phyloP scores from a whole-genome alignment of 768 basidiomycete genomes.

The Calocybe cyanea region DNA sequence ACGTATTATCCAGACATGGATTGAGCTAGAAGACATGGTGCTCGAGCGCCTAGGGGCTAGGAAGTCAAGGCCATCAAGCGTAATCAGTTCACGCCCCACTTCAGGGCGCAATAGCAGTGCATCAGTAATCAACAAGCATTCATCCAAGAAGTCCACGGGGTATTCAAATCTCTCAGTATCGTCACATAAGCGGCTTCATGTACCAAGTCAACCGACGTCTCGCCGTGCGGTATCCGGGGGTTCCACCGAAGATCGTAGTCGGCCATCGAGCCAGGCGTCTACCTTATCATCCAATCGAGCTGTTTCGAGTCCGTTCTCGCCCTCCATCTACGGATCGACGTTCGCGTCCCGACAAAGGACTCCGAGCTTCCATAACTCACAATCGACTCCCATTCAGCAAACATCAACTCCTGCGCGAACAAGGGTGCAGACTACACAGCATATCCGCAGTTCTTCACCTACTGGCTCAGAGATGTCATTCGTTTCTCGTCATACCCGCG shows the following conservation, averaged over 20 bases:
- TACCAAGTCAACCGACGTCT: constrained; percentile 41
- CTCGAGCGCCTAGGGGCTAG: constrained; percentile 58
- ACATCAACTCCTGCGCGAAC: constrained; percentile 33
- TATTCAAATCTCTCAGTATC: constrained; percentile 40
- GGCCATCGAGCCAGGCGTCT: constrained; percentile 60
- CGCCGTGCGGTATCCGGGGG: constrained; percentile 48
- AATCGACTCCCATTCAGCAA: constrained; percentile 29
- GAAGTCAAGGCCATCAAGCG: constrained; percentile 65
- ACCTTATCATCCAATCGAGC: constrained; percentile 54
- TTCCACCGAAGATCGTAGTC: constrained; percentile 37
- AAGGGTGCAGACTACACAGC: constrained; percentile 35
- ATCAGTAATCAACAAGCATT: constrained; percentile 30
- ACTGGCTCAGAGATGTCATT: constrained; percentile 58
- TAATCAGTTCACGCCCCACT: constrained; percentile 52
- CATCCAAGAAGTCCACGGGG: constrained; percentile 26
- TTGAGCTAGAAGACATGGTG: constrained; percentile 78
- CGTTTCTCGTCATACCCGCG: constrained; percentile 40
- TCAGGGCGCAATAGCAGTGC: constrained; percentile 58
- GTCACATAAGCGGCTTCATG: constrained; percentile 40
- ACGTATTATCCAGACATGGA: constrained; percentile 77
- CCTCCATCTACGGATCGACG: constrained; percentile 58
- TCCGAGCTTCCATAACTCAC: constrained; percentile 49
- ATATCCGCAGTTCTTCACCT: constrained; percentile 51
- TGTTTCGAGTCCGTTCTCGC: constrained; percentile 60
- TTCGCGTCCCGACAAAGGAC: constrained; percentile 85